A percentile compares a stretch with the other conserved stretches of the same genome.
Evolutionary conservation across 2,329 filamentous ascomycete species (phyloP).

Genomic region (Elsinoe perseae): DNA sequence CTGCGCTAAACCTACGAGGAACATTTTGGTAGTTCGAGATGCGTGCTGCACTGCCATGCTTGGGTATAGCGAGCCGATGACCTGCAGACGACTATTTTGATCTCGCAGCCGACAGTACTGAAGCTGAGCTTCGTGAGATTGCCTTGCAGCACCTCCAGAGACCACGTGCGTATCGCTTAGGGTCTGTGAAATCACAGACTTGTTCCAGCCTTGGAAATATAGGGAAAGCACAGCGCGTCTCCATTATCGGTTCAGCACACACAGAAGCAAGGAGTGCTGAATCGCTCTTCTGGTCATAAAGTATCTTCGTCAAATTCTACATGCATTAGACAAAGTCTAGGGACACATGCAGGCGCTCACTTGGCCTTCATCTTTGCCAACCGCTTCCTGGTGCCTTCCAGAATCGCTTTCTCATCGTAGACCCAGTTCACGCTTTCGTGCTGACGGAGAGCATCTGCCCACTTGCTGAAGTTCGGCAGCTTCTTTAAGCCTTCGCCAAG

Average conservation of each 20-base stretch:
- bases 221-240: no score
- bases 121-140: no score
- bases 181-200: no score
- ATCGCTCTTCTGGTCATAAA: no score
- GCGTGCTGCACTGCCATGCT: not conserved
- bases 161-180: no score
- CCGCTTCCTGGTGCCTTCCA: conserved; percentile 29
- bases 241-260: no score
- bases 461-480: conserved; percentile 25
- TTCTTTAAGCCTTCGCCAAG: conserved; percentile 31
- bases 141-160: no score
- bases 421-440: conserved; percentile 57
- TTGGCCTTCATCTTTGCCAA: conserved; percentile 30
- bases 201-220: no score
- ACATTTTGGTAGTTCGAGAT: not conserved
- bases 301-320: no score
- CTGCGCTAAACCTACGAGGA: not conserved
- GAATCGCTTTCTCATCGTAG: conserved; percentile 58
- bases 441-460: conserved; percentile 24
- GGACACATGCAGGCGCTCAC: conserved; percentile 15
- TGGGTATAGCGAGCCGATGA: not conserved
- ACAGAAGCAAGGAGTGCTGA: no score
- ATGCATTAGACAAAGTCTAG: not conserved
- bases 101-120: no score
- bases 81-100: not conserved